Evolutionary conservation across 2,329 filamentous ascomycete genomes (phyloP).

Genomic region (Setomelanomma holmii): DNA sequence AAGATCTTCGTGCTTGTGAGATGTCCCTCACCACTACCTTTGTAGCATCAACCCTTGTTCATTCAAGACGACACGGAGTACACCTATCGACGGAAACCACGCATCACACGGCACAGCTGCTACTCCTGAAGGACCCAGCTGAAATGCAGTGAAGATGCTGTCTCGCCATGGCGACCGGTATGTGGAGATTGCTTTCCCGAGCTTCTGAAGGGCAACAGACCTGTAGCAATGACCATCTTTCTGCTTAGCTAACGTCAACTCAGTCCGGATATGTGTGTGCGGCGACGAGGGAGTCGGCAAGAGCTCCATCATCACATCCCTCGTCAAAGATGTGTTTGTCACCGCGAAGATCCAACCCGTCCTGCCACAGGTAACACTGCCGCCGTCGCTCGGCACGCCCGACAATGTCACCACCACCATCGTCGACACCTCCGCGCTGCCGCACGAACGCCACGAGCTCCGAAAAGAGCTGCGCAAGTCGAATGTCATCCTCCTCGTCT

Average conservation of each 20-base stretch:
- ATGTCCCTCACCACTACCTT: background rate
- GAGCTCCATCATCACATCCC: slow-evolving; percentile 77
- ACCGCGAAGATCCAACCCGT: slow-evolving; percentile 94
- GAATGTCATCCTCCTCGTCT: slow-evolving; percentile 95
- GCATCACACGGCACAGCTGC: too few species aligned
- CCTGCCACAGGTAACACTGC: slow-evolving; percentile 92
- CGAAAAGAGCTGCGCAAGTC: slow-evolving; percentile 95
- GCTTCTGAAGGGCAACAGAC: too few species aligned
- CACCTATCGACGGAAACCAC: too few species aligned
- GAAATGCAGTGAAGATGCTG: slow-evolving; percentile 27
- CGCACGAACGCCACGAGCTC: slow-evolving; percentile 87
- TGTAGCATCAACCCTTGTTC: background rate
- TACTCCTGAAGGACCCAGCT: background rate
- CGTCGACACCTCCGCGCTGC: slow-evolving; percentile 94
- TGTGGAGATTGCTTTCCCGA: slow-evolving; percentile 3
- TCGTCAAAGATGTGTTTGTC: slow-evolving; percentile 97
- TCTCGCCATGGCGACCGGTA: slow-evolving; percentile 37
- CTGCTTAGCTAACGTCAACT: slow-evolving; percentile 3
- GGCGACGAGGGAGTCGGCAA: slow-evolving; percentile 78
- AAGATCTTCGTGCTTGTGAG: background rate
- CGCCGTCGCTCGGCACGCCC: slow-evolving; percentile 88
- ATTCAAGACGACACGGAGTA: too few species aligned
- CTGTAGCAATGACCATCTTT: slow-evolving; percentile 2
- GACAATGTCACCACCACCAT: slow-evolving; percentile 98
- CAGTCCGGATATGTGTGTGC: slow-evolving; percentile 92